Base-by-base conservation (phyloP, 169 alveolate species). In the Plasmodium relictum region DNA sequence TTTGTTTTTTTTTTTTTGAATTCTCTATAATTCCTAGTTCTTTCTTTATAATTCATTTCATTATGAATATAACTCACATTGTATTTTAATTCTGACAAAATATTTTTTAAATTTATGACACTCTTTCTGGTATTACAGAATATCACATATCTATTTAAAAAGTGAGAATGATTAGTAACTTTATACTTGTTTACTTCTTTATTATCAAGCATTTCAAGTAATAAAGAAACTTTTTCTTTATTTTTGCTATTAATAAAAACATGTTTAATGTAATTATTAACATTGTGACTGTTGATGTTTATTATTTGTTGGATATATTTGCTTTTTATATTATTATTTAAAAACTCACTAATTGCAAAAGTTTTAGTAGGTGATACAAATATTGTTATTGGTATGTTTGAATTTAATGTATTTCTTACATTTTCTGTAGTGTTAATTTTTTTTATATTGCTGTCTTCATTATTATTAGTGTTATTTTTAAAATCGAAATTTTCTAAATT, bases 351-450 rank as follows among this genome's bases (percentile, higher is more conserved):
- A 37, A 85, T 85, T 39, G 73, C 50, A 37, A 70, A 62, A 8
- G 92, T 85, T 85, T 85, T 85, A 42, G 92, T 85, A 3, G 92
- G 74, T 41, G 92, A 85, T 16, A 85, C 92, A 45, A 85, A 85
- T 58, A 85, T 85, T 2, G 74, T 18, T 20, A 85, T 85, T 18
- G 92, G 92, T 22, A 85, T 85, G 31, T 85, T 85, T 52, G 88
- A 70, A 48, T 61, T 26, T 18, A 85, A 48, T 0, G 92, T 85
- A 37, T 85, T 85, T 42, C 70, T 85, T 71, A 56, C 45, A 41
- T 85, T 85, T 69, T 85, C 63, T n/a, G 20, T 63, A 9, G 48
- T 45, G 10, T 62, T 87, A 44, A 39, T 22, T 24, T 80, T 48
- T 73, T 18, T 12, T 12, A 31, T 59, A 3, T 31, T 73, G 10